Evolutionary conservation across 345 rosid genomes (phyloP).

Genomic region (Pistacia integerrima): DNA sequence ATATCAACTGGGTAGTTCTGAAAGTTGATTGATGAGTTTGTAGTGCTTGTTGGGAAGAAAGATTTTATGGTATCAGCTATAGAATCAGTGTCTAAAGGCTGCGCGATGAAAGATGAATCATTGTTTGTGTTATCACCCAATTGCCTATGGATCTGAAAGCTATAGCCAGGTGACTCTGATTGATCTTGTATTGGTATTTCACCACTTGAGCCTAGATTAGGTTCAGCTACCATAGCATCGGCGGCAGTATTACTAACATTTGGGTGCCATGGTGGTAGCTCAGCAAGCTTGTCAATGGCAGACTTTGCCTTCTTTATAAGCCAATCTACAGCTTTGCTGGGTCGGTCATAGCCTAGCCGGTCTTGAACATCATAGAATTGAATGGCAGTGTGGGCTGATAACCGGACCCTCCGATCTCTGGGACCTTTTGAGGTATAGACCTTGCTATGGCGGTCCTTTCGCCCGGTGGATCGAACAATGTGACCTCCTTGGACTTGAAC

Average conservation of each 20-base stretch:
- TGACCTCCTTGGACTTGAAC: conserved; percentile 81
- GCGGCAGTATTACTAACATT: not conserved
- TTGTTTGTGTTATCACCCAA: conserved; percentile 33
- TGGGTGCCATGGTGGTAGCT: conserved; percentile 47
- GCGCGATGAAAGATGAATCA: conserved; percentile 37
- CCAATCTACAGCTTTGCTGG: conserved; percentile 94
- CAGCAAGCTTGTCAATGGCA: conserved; percentile 70
- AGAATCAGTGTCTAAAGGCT: conserved; percentile 41
- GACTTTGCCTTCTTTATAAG: conserved; percentile 77
- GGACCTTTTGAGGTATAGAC: conserved; percentile 81
- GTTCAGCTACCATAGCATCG: conserved; percentile 17
- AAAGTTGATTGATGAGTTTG: conserved; percentile 49
- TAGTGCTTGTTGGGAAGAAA: conserved; percentile 64
- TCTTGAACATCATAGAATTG: conserved; percentile 91
- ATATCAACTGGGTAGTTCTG: conserved; percentile 58
- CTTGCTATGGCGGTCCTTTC: conserved; percentile 88
- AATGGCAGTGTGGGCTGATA: conserved; percentile 86
- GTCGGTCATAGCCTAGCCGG: conserved; percentile 81
- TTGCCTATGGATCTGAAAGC: conserved; percentile 46
- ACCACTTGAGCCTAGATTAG: conserved; percentile 32
- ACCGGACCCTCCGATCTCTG: conserved; percentile 73
- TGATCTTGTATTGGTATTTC: conserved; percentile 42
- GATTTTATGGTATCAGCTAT: conserved; percentile 58
- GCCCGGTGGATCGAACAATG: conserved; percentile 69
- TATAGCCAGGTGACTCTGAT: conserved; percentile 44